Percentiles rank a stretch among this genome's conserved stretches.
These are phyloP conservation scores for Austroboletus eburneus DNA, from an alignment of 768 basidiomycete genomes.

Conservation along the genomic window DNA sequence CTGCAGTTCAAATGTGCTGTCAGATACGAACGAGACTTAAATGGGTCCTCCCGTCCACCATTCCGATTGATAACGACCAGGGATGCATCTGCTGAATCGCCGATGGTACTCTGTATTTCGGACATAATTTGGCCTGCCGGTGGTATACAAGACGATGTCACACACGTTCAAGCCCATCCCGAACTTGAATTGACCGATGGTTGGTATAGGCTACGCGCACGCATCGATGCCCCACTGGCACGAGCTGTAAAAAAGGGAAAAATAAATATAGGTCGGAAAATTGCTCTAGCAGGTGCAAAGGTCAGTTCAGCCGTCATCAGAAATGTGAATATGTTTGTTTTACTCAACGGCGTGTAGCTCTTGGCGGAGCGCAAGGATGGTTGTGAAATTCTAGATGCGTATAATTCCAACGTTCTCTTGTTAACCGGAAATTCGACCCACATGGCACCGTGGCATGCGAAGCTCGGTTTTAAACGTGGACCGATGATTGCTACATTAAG, in stretches of 20 bases:
- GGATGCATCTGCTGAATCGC: slow-evolving; percentile 72
- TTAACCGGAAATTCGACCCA: slow-evolving; percentile 84
- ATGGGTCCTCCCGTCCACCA: slow-evolving; percentile 72
- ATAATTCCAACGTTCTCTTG: slow-evolving; percentile 58
- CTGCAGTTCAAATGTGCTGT: slow-evolving; percentile 1
- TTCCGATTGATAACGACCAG: slow-evolving; percentile 78
- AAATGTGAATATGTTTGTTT: not conserved
- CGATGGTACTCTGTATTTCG: slow-evolving; percentile 85
- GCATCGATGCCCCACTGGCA: slow-evolving; percentile 67
- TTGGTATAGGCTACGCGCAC: slow-evolving; percentile 86
- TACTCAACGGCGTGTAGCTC: slow-evolving; percentile 42
- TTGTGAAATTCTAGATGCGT: slow-evolving; percentile 77
- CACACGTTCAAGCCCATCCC: slow-evolving; percentile 39
- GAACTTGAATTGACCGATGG: slow-evolving; percentile 94
- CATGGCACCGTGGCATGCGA: slow-evolving; percentile 83
- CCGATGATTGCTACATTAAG: slow-evolving; percentile 74
- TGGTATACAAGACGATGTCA: slow-evolving; percentile 35
- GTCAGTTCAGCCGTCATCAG: slow-evolving; percentile 42
- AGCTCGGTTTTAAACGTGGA: slow-evolving; percentile 69
- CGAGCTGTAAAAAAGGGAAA: slow-evolving; percentile 64
- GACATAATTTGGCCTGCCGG: slow-evolving; percentile 54
- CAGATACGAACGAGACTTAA: slow-evolving; percentile 88
- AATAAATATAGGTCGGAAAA: slow-evolving; percentile 77
- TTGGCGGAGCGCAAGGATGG: slow-evolving; percentile 71
- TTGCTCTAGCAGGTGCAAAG: slow-evolving; percentile 74